Base-by-base conservation (phyloP, 2,329 filamentous ascomycete genomes). In the Colletotrichum camelliae region DNA sequence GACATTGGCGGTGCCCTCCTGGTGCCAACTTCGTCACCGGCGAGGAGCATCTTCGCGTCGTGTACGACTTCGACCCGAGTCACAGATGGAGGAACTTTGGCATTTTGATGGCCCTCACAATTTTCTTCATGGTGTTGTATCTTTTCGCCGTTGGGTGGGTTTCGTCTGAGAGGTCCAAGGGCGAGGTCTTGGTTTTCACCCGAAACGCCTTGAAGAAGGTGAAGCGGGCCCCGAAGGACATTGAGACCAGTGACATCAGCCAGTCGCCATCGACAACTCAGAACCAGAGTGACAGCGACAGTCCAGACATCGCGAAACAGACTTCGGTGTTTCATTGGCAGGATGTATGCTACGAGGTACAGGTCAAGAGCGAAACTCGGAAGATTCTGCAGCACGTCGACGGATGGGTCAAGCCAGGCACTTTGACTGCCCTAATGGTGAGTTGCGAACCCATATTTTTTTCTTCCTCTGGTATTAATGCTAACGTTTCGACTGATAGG, bases 351-450 rank as follows among this genome's bases (percentile, higher is more conserved):
- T 94, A 94, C 80, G 92, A 94, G 78, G 93, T 94, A 79, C 89
- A 90, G 77, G 93, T 94, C 82, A 76, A 76, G 31, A 94, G 94
- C 81, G 88, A 93, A 76, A 82, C 86, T 9, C 88, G 93, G 24
- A 88, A 91, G 52, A 91, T 95, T 79, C 83, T 94, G 57, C 90
- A 94, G 74, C 87, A 93, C 71, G 91, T 94, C 12, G 90, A 93
- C 79, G 92, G 92, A 21, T 94, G 91, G 91, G 91, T 94, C 76
- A 93, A 93, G 82, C 92, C 92, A 13, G 92, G 92, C 71, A 93
- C 91, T 48, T 83, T 93, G 65, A 94, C 92, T 29, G 92, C 91
- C 27, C 86, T 93, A 1, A 93, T 93, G 92, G 90, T 77, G 16
- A 48, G 92, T 84, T 91, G 4, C 89, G 65, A 92, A 92, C 79